Evolutionary conservation across 1,284 basidiomycete genomes (phyloP).

Genomic region (Cryptococcus sp.): DNA sequence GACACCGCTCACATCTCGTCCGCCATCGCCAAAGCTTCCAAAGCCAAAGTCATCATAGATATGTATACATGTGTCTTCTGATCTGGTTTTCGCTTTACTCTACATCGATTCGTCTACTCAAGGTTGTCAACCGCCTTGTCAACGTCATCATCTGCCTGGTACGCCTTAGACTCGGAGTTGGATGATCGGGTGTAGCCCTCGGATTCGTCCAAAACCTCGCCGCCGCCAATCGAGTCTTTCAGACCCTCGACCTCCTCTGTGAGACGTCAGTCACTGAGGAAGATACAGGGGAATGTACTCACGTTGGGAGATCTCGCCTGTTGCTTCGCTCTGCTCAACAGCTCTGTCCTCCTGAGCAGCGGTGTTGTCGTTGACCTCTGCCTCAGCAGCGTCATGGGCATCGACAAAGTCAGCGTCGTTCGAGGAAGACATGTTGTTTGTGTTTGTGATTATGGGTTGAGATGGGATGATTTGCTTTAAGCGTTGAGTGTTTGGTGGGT

Average conservation of each 20-base stretch:
- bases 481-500: neutral
- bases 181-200: conserved; percentile 46
- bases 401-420: conserved; percentile 24
- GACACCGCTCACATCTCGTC: conserved; percentile 46
- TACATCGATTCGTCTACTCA: conserved; percentile 7
- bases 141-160: conserved; percentile 36
- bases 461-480: neutral
- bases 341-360: conserved; percentile 57
- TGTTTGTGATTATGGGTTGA: conserved; percentile 3
- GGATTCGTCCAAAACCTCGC: conserved; percentile 40
- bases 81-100: neutral
- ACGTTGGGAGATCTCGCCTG: conserved; percentile 40
- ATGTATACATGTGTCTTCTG: conserved; percentile 1
- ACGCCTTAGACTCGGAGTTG: conserved; percentile 32
- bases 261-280: neutral
- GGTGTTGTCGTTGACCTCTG: conserved; percentile 54
- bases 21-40: conserved; percentile 35
- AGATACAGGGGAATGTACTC: conserved; percentile 8
- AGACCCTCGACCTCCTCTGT: conserved; percentile 44
- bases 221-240: conserved; percentile 44
- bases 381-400: conserved; percentile 18
- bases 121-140: conserved; percentile 15
- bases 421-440: conserved; percentile 24
- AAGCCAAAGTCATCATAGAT: conserved; percentile 12
- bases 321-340: conserved; percentile 36